Evolutionary conservation across 202 grass and related monocot genomes (phyloP).

Genomic region (Setaria italica): DNA sequence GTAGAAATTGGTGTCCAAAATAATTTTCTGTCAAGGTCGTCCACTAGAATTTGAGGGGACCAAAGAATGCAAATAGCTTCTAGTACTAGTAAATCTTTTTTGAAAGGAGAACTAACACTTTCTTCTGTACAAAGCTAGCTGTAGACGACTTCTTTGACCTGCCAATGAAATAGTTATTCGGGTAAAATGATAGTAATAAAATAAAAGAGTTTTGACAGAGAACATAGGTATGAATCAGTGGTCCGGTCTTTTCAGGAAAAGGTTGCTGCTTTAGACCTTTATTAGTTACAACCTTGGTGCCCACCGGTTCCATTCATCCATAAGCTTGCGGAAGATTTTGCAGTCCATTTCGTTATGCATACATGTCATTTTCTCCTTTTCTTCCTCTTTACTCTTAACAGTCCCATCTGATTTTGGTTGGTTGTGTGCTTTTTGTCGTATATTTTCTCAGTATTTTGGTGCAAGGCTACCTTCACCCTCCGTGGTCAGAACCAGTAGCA

Average conservation of each 20-base stretch:
- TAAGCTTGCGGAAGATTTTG: conserved; percentile 27
- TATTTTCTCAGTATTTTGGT: background rate
- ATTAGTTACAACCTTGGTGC: conserved; percentile 13
- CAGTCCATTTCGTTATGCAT: conserved; percentile 36
- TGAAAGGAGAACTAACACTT: background rate
- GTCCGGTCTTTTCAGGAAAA: conserved; percentile 15
- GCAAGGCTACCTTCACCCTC: background rate
- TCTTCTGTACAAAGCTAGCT: background rate
- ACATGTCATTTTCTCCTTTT: conserved; percentile 37
- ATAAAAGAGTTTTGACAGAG: background rate
- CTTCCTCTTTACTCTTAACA: conserved; percentile 31
- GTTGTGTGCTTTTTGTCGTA: background rate
- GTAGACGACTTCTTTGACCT: conserved; percentile 18
- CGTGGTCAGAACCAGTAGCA: background rate
- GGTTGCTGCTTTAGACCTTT: conserved; percentile 20
- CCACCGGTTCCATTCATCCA: conserved; percentile 29
- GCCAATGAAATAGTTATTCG: background rate
- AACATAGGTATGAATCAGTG: background rate
- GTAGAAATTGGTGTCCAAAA: background rate
- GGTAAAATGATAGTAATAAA: background rate
- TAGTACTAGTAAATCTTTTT: background rate
- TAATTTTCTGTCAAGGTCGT: background rate
- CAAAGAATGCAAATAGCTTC: background rate
- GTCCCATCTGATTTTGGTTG: conserved; percentile 29
- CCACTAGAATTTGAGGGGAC: background rate